Conservation (phyloP, 805 yeast genomes). For the Wickerhamomyces alni region DNA sequence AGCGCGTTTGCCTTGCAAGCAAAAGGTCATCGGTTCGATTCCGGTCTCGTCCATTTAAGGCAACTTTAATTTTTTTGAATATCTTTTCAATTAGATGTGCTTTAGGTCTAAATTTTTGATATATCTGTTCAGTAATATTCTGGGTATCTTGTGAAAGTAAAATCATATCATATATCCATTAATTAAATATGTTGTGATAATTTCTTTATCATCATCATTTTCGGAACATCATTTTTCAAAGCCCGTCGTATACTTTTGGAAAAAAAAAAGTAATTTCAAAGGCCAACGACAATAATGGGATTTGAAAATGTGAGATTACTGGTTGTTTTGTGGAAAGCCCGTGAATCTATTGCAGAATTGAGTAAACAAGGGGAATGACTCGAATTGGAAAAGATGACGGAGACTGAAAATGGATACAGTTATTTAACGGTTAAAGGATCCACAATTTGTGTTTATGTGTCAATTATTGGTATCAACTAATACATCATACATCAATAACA, state of each 20-base stretch:
- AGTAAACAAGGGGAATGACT: background rate
- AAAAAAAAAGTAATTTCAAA: background rate
- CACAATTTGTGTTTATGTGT: background rate
- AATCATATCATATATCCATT: too few species aligned
- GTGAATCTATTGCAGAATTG: too few species aligned
- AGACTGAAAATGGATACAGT: background rate
- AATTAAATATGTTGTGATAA: too few species aligned
- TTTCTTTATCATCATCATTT: too few species aligned
- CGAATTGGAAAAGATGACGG: background rate
- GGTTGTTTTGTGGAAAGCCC: too few species aligned
- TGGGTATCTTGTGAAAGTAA: too few species aligned
- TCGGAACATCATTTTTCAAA: background rate
- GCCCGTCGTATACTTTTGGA: background rate
- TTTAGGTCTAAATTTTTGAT: slow-evolving; percentile 3
- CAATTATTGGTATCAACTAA: background rate
- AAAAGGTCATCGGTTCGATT: slow-evolving; percentile 57
- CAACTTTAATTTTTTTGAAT: slow-evolving; percentile 20
- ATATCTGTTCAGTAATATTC: too few species aligned
- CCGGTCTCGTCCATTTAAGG: slow-evolving; percentile 53
- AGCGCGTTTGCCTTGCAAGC: slow-evolving; percentile 60
- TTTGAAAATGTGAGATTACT: too few species aligned
- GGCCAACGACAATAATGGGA: background rate
- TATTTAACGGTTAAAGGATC: background rate
- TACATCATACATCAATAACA: background rate
- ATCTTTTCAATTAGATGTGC: slow-evolving; percentile 3